phyloP scores from a whole-genome alignment of 139 green algal species.

The Bryopsis sp. region DNA sequence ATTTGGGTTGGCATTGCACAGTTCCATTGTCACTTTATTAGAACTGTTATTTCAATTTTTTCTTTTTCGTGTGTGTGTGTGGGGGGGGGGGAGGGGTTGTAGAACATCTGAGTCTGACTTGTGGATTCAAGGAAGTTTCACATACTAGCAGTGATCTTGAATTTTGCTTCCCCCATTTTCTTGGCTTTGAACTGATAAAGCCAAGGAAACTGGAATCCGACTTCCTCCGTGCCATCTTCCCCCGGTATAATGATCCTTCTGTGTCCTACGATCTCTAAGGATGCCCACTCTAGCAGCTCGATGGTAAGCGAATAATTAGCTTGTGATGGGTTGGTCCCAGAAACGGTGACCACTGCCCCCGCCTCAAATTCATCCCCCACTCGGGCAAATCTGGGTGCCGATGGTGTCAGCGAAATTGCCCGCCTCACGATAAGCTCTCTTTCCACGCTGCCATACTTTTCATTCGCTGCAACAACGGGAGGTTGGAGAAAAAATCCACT shows the following conservation, averaged over 20 bases:
- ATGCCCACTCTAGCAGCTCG: conserved; percentile 1
- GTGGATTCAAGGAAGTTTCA: too few species aligned
- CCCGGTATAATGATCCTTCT: neutral
- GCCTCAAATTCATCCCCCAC: conserved; percentile 44
- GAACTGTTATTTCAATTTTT: too few species aligned
- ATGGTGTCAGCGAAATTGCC: conserved; percentile 40
- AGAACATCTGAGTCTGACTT: too few species aligned
- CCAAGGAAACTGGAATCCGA: neutral
- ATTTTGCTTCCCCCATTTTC: neutral
- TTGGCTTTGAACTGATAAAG: conserved; percentile 4
- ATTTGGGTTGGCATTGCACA: too few species aligned
- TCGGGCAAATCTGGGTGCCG: conserved; percentile 42
- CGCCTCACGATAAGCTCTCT: conserved; percentile 32
- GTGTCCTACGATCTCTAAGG: neutral
- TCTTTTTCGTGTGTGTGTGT: too few species aligned
- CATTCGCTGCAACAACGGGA: too few species aligned
- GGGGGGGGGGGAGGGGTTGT: too few species aligned
- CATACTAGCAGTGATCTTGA: neutral
- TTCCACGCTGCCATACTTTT: conserved; percentile 39
- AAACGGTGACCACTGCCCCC: conserved; percentile 36
- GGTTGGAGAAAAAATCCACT: too few species aligned
- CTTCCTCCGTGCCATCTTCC: conserved; percentile 14
- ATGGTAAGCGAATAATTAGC: too few species aligned
- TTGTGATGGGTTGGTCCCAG: neutral
- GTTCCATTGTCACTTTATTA: too few species aligned